A percentile compares a stretch with the other conserved stretches of the same genome.
Conservation (phyloP, 768 basidiomycete genomes). For the Xerocomus brunneocitrinus region DNA sequence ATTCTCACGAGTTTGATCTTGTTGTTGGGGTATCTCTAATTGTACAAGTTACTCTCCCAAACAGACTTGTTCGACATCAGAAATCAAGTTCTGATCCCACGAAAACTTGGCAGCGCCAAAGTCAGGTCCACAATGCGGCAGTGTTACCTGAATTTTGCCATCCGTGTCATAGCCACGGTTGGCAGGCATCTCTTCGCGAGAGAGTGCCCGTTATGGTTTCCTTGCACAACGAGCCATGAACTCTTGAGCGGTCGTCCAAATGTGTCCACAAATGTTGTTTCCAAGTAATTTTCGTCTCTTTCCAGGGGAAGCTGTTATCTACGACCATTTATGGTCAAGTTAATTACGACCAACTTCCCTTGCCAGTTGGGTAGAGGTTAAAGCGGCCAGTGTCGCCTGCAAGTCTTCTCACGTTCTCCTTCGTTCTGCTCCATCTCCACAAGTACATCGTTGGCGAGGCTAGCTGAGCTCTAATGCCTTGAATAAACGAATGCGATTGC, state of each 20-base stretch:
- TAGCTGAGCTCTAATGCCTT: background rate
- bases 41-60: background rate
- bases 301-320: background rate
- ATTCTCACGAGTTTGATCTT: background rate
- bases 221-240: background rate
- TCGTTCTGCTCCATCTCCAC: constrained; percentile 10
- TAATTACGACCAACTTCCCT: constrained; percentile 7
- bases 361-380: background rate
- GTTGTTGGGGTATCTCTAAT: background rate
- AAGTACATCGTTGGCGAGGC: constrained; percentile 7
- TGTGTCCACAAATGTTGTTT: background rate
- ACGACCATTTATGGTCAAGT: constrained; percentile 2
- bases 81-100: background rate
- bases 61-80: background rate
- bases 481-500: constrained; percentile 11
- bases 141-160: background rate
- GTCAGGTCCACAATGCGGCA: background rate
- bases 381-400: constrained; percentile 1
- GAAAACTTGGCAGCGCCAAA: background rate
- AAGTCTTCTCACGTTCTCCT: constrained; percentile 18
- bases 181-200: background rate
- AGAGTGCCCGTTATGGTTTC: constrained; percentile 3
- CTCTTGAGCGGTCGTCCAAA: background rate
- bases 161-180: background rate
- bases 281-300: background rate